These are phyloP conservation scores for Arthrobotrys musiformis DNA, from an alignment of 2,329 filamentous ascomycete genomes.

Conservation along the genomic window DNA sequence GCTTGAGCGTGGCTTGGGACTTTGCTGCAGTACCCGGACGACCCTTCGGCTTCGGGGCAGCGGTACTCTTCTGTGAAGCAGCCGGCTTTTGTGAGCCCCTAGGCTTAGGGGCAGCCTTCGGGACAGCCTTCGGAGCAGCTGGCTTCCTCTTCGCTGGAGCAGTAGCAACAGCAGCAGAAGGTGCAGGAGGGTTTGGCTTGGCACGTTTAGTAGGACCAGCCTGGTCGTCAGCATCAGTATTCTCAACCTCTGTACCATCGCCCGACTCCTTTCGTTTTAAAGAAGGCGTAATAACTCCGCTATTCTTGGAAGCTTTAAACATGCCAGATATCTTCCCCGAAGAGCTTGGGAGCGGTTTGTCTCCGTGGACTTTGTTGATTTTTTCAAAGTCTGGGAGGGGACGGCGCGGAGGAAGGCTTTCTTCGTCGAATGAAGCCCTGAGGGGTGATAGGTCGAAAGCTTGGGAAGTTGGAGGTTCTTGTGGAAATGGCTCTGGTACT, in stretches of 20 bases:
- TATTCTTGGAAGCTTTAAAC: slow-evolving; percentile 36
- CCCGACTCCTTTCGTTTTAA: slow-evolving; percentile 28
- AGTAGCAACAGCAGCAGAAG: background rate
- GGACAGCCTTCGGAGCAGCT: background rate
- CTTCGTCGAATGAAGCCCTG: slow-evolving; percentile 3
- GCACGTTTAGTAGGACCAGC: slow-evolving; percentile 1
- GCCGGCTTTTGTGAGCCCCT: slow-evolving; percentile 8
- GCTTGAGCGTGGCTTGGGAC: background rate
- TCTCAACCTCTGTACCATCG: background rate
- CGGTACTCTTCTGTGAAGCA: background rate
- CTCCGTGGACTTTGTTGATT: slow-evolving; percentile 44
- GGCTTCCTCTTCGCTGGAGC: slow-evolving; percentile 12
- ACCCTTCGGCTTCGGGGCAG: slow-evolving; percentile 12
- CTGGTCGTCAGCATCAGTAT: background rate
- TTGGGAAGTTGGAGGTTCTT: slow-evolving; percentile 20
- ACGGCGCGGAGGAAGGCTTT: slow-evolving; percentile 43
- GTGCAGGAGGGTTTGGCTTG: background rate
- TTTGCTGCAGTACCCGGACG: background rate
- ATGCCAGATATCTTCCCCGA: slow-evolving; percentile 26
- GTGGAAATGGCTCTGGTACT: background rate
- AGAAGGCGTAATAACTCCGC: background rate
- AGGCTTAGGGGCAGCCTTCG: background rate
- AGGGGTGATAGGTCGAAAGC: background rate
- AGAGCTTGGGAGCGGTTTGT: slow-evolving; percentile 38
- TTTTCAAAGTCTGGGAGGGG: slow-evolving; percentile 46